Evolutionary conservation across 345 rosid genomes (phyloP), one percentile per base, ranked within the genome.

Genomic region (Populus davidiana): DNA sequence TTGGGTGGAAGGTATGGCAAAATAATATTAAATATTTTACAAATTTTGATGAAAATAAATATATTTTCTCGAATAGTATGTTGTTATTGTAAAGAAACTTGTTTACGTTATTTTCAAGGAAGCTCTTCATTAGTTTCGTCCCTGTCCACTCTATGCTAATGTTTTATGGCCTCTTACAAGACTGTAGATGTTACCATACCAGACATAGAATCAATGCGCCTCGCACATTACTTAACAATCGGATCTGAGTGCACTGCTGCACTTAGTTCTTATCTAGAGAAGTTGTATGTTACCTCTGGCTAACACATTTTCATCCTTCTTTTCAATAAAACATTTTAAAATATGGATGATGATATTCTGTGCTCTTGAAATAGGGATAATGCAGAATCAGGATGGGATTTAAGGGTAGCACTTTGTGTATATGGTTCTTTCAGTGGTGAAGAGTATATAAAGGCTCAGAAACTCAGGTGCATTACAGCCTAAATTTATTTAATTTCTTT

Each of bases 221-320:
- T 91, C n/a, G 96, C 96, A 21, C 96, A 91, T 79, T 91, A 91
- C 63, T 1, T 79, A 67, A 91, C 96, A 9, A 88, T 90, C 67
- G 96, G 88, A 59, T 84, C 93, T 0, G 96, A 91, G 77, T 85
- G 90, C 27, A 88, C 33, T 66, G 71, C 93, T 50, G 78, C 91
- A 1, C 88, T 91, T 41, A 74, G 85, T 69, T 72, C 89, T 29
- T 68, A 87, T 77, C 86, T 87, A 1, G 84, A 86, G 71, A 89
- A 87, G 25, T 14, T 87, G 95, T 89, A 81, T 9, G 91, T 77
- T 20, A 67, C 33, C 68, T 44, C 31, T 36, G 49, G 27, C 41
- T 20, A 56, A n/a, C 21, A 67, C 62, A 56, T 44, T n/a, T 63
- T 49, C 33, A 16, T 27, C 41, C 6, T 17, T 38, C 39, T 33